Base-by-base conservation (phyloP, 192 early-diverging fungal species). In the Backusella tuberculispora region DNA sequence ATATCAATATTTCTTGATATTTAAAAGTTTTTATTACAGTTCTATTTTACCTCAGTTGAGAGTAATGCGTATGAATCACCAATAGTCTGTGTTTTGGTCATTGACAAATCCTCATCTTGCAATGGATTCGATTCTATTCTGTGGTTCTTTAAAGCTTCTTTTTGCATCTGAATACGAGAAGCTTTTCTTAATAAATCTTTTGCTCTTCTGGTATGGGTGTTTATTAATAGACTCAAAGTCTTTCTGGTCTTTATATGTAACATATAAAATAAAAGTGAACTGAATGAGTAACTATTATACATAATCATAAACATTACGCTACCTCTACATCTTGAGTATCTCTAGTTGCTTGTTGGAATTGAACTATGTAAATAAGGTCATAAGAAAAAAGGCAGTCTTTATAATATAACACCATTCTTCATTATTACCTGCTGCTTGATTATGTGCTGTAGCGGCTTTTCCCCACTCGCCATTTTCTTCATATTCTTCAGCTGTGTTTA, bases 201-300 rank as follows among this genome's bases (percentile, higher is more conserved):
- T 19, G 85, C 92, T 72, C 89, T 83, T 13, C 90, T 78, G 13
- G 85, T 88, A 80, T 95, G 93, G 60, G 86, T 91, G 1, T 86
- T 81, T 12, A 88, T 88, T 68, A 94, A 85, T 12, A 95, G 69
- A 44, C 86, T 88, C 2, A 95, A 82, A 1, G 92, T 92, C 67
- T 83, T 87, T 6, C 84, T 76, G 7, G 91, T 90, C 78, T 92
- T 74, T 64, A 42, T 37, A 60, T 38, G 29, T 34, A 34, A 43
- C 65, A 53, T 63, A 14, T 43, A 50, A 24, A 21, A n/a, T 21
- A 42, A 38, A 21, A 46, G 21, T 19, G n/a, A 60, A 13, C 12
- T 10, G 13, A 14, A 10, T 14, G 45, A 43, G 42, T 10, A 43
- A 10, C 6, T 43, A 10, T 50, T 45, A 38, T 37, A 40, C 29